These are phyloP conservation scores for Chrysochromulina parva DNA, from an alignment of 78 protist genomes.

Conservation along the genomic window DNA sequence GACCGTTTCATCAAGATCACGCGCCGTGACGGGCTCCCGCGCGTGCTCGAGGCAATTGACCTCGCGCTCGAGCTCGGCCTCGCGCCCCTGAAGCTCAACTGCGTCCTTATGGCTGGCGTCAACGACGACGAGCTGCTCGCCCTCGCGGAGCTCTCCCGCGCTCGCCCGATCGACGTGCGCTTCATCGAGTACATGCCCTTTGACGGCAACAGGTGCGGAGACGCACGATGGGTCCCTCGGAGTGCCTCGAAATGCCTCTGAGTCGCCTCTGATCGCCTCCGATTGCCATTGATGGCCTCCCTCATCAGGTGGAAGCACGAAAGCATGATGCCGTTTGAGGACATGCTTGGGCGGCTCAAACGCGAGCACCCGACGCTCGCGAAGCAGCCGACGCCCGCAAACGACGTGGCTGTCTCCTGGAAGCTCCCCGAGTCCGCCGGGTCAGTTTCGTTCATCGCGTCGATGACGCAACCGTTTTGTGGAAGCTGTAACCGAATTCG, in stretches of 20 bases:
- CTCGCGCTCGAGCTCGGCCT: not conserved
- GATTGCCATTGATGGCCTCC: no score
- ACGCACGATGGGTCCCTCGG: no score
- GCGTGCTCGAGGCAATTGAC: not conserved
- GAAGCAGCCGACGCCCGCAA: not conserved
- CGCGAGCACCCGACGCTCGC: not conserved
- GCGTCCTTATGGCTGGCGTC: slow-evolving; percentile 76
- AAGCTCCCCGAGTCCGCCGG: slow-evolving; percentile 40
- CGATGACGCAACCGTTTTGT: slow-evolving; percentile 90
- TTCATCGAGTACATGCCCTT: slow-evolving; percentile 94
- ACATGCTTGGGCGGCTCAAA: not conserved
- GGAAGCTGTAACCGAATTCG: slow-evolving; percentile 86
- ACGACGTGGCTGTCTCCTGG: slow-evolving; percentile 35
- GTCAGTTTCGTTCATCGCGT: slow-evolving; percentile 79
- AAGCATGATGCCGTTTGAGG: no score
- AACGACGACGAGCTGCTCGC: slow-evolving; percentile 73
- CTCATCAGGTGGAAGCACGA: no score
- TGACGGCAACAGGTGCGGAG: slow-evolving; percentile 49
- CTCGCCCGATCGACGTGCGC: slow-evolving; percentile 68
- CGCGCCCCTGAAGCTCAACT: slow-evolving; percentile 66
- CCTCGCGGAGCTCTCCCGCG: slow-evolving; percentile 72
- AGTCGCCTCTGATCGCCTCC: no score
- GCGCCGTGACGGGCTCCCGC: not conserved
- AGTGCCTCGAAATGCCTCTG: no score
- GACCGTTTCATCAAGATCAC: slow-evolving; percentile 46